Conservation (phyloP, 1,284 basidiomycete species). For the Pisolithus thermaeus region DNA sequence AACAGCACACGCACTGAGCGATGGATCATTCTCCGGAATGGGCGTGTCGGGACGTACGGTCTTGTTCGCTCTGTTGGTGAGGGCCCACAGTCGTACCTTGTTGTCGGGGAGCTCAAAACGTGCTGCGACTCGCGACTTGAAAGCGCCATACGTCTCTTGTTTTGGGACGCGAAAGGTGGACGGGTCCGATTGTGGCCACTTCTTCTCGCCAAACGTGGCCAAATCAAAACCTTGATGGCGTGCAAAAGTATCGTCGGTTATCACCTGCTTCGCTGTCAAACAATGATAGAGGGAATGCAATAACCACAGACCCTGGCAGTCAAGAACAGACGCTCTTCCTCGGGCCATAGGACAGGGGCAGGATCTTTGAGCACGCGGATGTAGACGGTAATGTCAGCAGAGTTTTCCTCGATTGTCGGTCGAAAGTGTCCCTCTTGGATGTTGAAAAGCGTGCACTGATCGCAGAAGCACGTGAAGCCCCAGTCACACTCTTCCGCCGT, state of each 20-base stretch:
- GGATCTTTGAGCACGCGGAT: constrained; percentile 99
- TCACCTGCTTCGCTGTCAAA: constrained; percentile 48
- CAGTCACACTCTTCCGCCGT: constrained; percentile 99
- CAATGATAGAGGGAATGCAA: neutral
- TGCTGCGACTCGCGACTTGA: constrained; percentile 89
- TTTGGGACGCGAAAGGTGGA: constrained; percentile 96
- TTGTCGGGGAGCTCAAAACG: constrained; percentile 86
- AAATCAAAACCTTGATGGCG: constrained; percentile 97
- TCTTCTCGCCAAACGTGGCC: constrained; percentile 98
- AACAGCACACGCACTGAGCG: constrained; percentile 58
- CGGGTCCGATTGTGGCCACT: constrained; percentile 90
- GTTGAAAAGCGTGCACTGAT: constrained; percentile 90
- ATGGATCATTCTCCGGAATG: constrained; percentile 91
- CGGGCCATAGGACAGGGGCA: constrained; percentile 98
- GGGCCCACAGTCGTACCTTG: constrained; percentile 92
- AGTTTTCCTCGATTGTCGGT: constrained; percentile 94
- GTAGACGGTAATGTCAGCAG: constrained; percentile 91
- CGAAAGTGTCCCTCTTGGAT: constrained; percentile 79
- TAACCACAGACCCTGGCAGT: constrained; percentile 75
- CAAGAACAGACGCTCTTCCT: constrained; percentile 97
- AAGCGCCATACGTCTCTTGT: constrained; percentile 86
- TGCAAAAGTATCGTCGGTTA: constrained; percentile 93
- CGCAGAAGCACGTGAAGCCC: constrained; percentile 99
- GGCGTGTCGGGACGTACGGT: constrained; percentile 96
- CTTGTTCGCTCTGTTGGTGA: constrained; percentile 99